phyloP scores from a whole-genome alignment of 768 basidiomycete species.

The Lyophyllum decastes region DNA sequence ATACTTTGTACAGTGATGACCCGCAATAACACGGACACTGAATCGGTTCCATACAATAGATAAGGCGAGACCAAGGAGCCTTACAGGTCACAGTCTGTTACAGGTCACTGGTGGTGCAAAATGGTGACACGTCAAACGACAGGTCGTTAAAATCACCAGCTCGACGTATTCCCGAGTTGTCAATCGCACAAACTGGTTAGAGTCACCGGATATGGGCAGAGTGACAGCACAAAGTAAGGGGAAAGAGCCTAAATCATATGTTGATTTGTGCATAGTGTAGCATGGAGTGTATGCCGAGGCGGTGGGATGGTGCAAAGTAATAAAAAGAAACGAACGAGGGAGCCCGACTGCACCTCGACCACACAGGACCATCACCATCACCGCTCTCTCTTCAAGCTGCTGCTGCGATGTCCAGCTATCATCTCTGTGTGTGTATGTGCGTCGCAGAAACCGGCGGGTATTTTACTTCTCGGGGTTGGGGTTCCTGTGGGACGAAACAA shows the following conservation, averaged over 20 bases:
- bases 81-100: no score
- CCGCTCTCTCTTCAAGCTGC: conserved; percentile 5
- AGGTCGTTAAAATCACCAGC: no score
- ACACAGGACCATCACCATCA: background rate
- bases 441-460: background rate
- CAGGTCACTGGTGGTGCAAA: no score
- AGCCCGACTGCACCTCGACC: conserved; percentile 1
- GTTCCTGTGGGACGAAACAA: conserved; percentile 47
- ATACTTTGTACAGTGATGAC: no score
- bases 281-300: conserved; percentile 12
- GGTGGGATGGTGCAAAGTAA: conserved; percentile 9
- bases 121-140: no score
- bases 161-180: no score
- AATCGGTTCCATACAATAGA: no score
- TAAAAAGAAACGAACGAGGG: background rate
- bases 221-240: background rate
- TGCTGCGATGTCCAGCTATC: background rate
- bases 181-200: no score
- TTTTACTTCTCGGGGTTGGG: conserved; percentile 66
- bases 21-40: no score
- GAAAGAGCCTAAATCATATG: conserved; percentile 15
- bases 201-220: no score
- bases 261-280: conserved; percentile 18
- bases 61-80: no score
- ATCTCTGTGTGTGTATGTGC: background rate